Base-by-base conservation (phyloP, 805 yeast genomes). In the Metschnikowia sp. region DNA sequence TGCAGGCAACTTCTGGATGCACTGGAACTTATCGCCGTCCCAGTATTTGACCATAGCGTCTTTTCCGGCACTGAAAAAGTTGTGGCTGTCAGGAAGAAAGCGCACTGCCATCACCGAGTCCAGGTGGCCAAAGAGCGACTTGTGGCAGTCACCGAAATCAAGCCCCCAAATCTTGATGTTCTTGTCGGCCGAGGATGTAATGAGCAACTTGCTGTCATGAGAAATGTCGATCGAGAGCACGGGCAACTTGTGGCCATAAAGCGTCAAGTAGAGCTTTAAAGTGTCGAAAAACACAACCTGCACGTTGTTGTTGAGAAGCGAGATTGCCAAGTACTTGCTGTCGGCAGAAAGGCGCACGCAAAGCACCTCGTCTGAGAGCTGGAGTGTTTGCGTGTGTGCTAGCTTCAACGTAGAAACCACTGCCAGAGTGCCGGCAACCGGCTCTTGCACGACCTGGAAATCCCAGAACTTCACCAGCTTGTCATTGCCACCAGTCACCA, bases 121-220 rank as follows among this genome's bases (percentile, higher is more conserved):
- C 61, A 90, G 96, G 64, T 94, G 99, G 1, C 96, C 99, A 65
- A 94, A 94, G 28, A 94, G 81, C 2, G 98, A 92, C 64, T 86
- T 86, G 67, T 94, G 99, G 74, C 99, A 94, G 68, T 94, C 99
- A 68, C 99, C 99, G 68, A 94, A 94, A 65, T 94, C 99, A 49
- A 94, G 72, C 43, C 99, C 99, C 99, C 99, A 94, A 48, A 94
- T 86, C 69, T 95, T 90, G 62, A 94, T 88, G 66, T 94, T 94
- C 67, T 94, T 94, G 69, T 94, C 99, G 0, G 99, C 99, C 1
- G 97, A 89, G 4, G 97, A 88, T 0, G 98, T 88, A 45, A 92
- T 82, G 51, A 94, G 78, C 56, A 94, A 65, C 66, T 94, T 92
- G 34, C 92, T 83, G 65, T 94, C 99, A 56, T 66, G 75, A 1